Evolutionary conservation across 169 alveolate species (phyloP).

Genomic region (Plasmodium malariae): DNA sequence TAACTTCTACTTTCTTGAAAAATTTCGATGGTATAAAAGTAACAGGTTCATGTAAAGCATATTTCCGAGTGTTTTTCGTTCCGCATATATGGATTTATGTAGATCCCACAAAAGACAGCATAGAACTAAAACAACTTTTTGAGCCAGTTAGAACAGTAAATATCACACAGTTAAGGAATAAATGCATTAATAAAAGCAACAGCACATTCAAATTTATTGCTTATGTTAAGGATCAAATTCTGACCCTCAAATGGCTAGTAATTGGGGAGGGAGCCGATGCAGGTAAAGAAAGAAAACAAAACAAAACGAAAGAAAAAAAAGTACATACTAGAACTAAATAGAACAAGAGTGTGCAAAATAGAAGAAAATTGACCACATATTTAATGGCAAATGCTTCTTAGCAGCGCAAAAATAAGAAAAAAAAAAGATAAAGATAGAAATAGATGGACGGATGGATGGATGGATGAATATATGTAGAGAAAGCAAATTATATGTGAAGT

Average conservation of each 20-base stretch:
- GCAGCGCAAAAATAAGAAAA: too few relatives aligned
- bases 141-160: background rate
- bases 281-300: constrained; percentile 1
- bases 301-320: background rate
- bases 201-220: background rate
- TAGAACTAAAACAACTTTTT: background rate
- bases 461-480: too few relatives aligned
- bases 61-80: background rate
- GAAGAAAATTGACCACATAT: too few relatives aligned
- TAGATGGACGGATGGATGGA: too few relatives aligned
- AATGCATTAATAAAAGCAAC: background rate
- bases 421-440: too few relatives aligned
- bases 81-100: constrained; percentile 2
- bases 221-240: background rate
- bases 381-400: too few relatives aligned
- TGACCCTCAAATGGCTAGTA: constrained; percentile 12
- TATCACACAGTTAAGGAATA: background rate
- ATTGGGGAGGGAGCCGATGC: background rate
- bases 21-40: background rate
- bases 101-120: background rate
- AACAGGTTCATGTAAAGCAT: background rate
- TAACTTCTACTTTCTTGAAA: background rate
- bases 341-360: too few relatives aligned
- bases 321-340: too few relatives aligned
- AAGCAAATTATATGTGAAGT: too few relatives aligned